Evolutionary conservation across 495 filamentous ascomycete species (phyloP).

Genomic region (Platismatia glauca): DNA sequence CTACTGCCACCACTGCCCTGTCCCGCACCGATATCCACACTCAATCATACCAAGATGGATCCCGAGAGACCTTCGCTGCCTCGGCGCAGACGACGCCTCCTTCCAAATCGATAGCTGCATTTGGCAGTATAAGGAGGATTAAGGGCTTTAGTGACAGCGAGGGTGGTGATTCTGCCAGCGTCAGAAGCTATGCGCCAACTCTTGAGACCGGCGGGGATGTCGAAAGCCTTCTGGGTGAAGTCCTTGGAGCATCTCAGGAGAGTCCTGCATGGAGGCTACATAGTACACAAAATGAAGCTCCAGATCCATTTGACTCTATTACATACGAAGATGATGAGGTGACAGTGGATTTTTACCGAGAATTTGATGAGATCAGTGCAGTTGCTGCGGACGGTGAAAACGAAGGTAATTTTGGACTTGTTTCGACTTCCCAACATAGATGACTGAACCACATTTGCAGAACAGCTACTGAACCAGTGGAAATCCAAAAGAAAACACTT

Average conservation of each 20-base stretch:
- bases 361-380: slow-evolving; percentile 72
- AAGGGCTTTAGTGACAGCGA: slow-evolving; percentile 48
- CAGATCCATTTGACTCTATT: slow-evolving; percentile 48
- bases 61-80: slow-evolving; percentile 51
- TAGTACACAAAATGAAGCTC: slow-evolving; percentile 46
- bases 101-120: slow-evolving; percentile 32
- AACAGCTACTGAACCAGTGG: slow-evolving; percentile 62
- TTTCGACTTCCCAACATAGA: not conserved
- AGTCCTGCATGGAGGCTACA: slow-evolving; percentile 53
- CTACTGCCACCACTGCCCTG: slow-evolving; percentile 73
- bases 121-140: slow-evolving; percentile 38
- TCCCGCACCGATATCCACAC: slow-evolving; percentile 69
- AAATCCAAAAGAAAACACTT: slow-evolving; percentile 92
- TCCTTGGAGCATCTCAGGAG: slow-evolving; percentile 41
- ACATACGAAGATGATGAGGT: slow-evolving; percentile 40
- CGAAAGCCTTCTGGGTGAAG: slow-evolving; percentile 74
- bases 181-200: slow-evolving; percentile 74
- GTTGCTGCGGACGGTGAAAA: slow-evolving; percentile 51
- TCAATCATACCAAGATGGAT: slow-evolving; percentile 58
- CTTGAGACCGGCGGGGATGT: slow-evolving; percentile 62
- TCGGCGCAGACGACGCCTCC: slow-evolving; percentile 32
- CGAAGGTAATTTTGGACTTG: slow-evolving; percentile 45
- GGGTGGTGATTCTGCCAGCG: slow-evolving; percentile 69
- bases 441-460: slow-evolving; percentile 30
- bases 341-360: slow-evolving; percentile 56